A percentile compares a stretch with the other conserved stretches of the same genome.
Conservation (phyloP, 768 basidiomycete species). For the Hygrocybe punicea region DNA sequence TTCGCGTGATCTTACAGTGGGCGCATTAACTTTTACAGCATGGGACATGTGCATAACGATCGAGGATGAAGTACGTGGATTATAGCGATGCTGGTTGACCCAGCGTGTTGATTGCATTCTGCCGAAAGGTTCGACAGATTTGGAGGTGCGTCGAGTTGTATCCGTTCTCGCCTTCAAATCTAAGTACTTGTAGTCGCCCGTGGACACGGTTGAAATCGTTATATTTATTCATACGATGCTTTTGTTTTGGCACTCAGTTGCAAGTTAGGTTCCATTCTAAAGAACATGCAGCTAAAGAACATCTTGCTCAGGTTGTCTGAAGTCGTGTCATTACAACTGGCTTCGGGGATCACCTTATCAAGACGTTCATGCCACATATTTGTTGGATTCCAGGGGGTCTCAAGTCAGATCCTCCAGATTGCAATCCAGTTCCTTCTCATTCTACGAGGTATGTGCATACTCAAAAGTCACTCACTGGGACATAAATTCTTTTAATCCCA, state of each 20-base stretch:
- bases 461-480: no score
- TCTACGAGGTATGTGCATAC: conserved; percentile 16
- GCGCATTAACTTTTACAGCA: conserved; percentile 22
- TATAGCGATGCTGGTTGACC: neutral
- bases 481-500: neutral
- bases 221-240: conserved; percentile 19
- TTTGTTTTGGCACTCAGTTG: conserved; percentile 17
- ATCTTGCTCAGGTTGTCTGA: conserved; percentile 10
- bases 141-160: conserved; percentile 16
- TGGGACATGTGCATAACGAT: conserved; percentile 17
- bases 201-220: conserved; percentile 21
- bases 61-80: conserved; percentile 17
- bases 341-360: conserved; percentile 2
- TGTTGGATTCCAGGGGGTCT: conserved; percentile 17
- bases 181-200: conserved; percentile 12
- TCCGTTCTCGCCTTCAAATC: neutral
- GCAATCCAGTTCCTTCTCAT: conserved; percentile 22
- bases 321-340: conserved; percentile 13
- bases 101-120: neutral
- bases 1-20: conserved; percentile 14
- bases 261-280: conserved; percentile 4
- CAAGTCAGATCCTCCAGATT: conserved; percentile 20
- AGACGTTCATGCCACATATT: conserved; percentile 9
- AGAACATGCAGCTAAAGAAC: neutral
- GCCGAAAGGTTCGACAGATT: conserved; percentile 17